Evolutionary conservation across 2,329 filamentous ascomycete genomes (phyloP).

Genomic region (Aureobasidium sp.): DNA sequence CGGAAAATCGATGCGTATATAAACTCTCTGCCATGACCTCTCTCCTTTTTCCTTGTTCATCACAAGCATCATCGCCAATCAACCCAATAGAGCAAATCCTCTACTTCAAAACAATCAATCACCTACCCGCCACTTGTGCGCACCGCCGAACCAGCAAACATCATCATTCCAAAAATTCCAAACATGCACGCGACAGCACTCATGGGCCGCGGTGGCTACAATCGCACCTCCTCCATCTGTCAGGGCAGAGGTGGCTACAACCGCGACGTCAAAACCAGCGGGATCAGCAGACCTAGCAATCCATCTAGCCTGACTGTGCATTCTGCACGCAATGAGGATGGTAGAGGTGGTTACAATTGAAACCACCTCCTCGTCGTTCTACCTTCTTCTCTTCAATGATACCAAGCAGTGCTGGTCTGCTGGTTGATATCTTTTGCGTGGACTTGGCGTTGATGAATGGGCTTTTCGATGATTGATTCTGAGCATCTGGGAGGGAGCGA

Average conservation of each 20-base stretch:
- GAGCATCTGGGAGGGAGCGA: no score
- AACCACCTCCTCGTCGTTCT: not conserved
- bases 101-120: no score
- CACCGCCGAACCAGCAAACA: not conserved
- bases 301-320: constrained; percentile 9
- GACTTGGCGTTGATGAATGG: not conserved
- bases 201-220: constrained; percentile 39
- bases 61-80: no score
- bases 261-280: constrained; percentile 13
- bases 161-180: constrained; percentile 16
- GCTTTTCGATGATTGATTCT: not conserved
- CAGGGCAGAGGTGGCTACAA: constrained; percentile 22
- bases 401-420: not conserved
- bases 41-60: no score
- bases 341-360: constrained; percentile 26
- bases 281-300: constrained; percentile 5
- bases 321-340: constrained; percentile 14
- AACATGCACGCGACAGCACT: constrained; percentile 13
- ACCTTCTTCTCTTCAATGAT: not conserved
- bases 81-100: no score
- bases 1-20: no score
- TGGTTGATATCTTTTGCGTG: not conserved
- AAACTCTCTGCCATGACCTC: no score
- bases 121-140: not conserved
- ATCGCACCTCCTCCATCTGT: constrained; percentile 26